A percentile compares a stretch with the other conserved stretches of the same genome.
phyloP scores from a whole-genome alignment of 805 yeast species.

The Yamadazyma paraphyllophila region DNA sequence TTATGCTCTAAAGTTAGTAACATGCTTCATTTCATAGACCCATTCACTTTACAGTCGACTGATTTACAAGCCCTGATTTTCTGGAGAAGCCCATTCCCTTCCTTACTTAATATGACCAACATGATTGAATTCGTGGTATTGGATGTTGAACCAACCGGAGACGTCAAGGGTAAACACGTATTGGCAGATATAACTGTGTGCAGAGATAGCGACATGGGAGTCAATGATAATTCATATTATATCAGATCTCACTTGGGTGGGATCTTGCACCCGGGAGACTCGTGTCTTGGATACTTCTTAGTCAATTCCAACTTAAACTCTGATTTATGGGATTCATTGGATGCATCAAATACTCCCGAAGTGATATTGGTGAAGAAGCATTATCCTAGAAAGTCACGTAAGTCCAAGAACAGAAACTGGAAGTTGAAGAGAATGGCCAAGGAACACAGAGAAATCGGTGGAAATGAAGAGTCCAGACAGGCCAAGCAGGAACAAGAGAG shows the following conservation, averaged over 20 bases:
- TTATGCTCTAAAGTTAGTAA: conserved; percentile 84
- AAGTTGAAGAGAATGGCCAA: conserved; percentile 96
- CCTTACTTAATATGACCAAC: conserved; percentile 74
- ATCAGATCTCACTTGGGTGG: conserved; percentile 93
- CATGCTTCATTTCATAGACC: conserved; percentile 83
- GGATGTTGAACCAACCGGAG: conserved; percentile 92
- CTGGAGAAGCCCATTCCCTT: conserved; percentile 79
- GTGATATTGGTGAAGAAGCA: conserved; percentile 86
- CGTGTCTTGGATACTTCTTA: conserved; percentile 86
- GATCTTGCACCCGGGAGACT: conserved; percentile 93
- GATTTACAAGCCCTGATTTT: conserved; percentile 69
- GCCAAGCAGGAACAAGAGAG: conserved; percentile 86
- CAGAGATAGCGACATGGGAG: conserved; percentile 85
- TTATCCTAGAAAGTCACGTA: conserved; percentile 76
- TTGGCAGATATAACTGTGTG: conserved; percentile 90
- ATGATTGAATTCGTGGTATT: conserved; percentile 83
- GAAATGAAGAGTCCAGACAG: conserved; percentile 63
- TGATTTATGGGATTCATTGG: conserved; percentile 73
- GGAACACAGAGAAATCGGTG: conserved; percentile 87
- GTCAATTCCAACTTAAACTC: conserved; percentile 86
- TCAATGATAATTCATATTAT: conserved; percentile 77
- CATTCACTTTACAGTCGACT: conserved; percentile 71
- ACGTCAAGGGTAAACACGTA: conserved; percentile 69
- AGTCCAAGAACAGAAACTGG: conserved; percentile 79
- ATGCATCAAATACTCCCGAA: conserved; percentile 68